A percentile compares a stretch with the other conserved stretches of the same genome.
phyloP scores from a whole-genome alignment of 345 rosid species.

The Corchorus capsularis region DNA sequence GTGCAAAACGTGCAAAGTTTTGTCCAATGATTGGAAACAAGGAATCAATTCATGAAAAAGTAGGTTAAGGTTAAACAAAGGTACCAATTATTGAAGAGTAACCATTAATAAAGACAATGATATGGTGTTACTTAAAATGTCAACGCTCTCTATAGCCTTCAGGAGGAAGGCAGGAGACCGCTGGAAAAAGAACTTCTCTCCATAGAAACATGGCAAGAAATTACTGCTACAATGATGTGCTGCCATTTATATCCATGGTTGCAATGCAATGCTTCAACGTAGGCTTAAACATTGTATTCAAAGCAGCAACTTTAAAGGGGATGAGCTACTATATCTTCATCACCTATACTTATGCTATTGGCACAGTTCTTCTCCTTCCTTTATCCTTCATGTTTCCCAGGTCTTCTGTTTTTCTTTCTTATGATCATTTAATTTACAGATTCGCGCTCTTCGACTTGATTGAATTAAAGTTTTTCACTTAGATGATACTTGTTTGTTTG shows the following conservation, averaged over 20 bases:
- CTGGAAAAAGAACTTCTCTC: too few species aligned
- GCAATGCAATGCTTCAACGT: constrained; percentile 28
- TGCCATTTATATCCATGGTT: constrained; percentile 34
- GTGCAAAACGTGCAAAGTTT: too few species aligned
- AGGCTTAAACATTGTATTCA: constrained; percentile 33
- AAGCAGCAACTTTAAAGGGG: constrained; percentile 27
- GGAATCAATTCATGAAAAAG: too few species aligned
- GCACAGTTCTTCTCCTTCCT: constrained; percentile 36
- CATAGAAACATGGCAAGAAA: constrained; percentile 4
- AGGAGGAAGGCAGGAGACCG: neutral
- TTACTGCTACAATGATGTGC: constrained; percentile 22
- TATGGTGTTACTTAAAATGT: too few species aligned
- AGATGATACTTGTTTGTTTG: neutral
- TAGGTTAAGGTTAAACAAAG: too few species aligned
- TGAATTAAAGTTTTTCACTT: neutral
- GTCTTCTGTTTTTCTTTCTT: neutral
- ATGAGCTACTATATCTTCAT: constrained; percentile 19
- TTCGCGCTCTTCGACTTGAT: neutral
- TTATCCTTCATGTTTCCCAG: constrained; percentile 25
- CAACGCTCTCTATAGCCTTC: too few species aligned
- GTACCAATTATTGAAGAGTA: too few species aligned
- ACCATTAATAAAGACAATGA: too few species aligned
- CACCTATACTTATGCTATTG: constrained; percentile 29
- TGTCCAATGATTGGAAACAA: too few species aligned
- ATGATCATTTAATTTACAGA: neutral